phyloP scores from a whole-genome alignment of 371 early-diverging fungal species.

The Dichotomocladium elegans region DNA sequence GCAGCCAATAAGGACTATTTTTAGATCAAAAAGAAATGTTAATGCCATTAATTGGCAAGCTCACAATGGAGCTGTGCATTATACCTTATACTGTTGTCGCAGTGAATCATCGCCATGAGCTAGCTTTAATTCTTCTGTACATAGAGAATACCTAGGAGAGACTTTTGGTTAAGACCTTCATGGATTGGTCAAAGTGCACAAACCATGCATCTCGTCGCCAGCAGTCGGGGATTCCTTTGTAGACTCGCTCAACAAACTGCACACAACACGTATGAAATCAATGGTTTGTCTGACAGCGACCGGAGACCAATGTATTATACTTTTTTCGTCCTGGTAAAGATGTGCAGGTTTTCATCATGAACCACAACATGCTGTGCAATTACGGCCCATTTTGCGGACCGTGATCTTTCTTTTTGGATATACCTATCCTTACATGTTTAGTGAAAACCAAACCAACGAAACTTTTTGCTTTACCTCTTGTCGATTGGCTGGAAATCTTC shows the following conservation, averaged over 20 bases:
- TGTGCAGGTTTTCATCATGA: no score
- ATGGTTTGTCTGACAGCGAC: background rate
- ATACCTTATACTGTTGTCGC: slow-evolving; percentile 17
- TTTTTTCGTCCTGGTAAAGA: no score
- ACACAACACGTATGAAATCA: background rate
- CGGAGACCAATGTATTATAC: no score
- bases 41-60: no score
- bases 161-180: background rate
- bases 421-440: no score
- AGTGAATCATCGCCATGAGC: slow-evolving; percentile 17
- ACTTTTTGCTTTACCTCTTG: no score
- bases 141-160: slow-evolving; percentile 31
- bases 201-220: slow-evolving; percentile 66
- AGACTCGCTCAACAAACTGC: slow-evolving; percentile 50
- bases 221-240: slow-evolving; percentile 65
- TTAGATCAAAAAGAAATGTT: slow-evolving; percentile 1
- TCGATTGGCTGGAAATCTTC: no score
- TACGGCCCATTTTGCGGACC: no score
- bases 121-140: slow-evolving; percentile 20
- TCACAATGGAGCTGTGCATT: background rate
- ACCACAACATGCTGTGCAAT: no score
- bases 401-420: no score
- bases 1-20: slow-evolving; percentile 16
- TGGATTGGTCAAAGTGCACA: background rate
- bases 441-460: no score